Conservation (phyloP, 495 filamentous ascomycete genomes). For the Penicillium macrosclerotiorum region DNA sequence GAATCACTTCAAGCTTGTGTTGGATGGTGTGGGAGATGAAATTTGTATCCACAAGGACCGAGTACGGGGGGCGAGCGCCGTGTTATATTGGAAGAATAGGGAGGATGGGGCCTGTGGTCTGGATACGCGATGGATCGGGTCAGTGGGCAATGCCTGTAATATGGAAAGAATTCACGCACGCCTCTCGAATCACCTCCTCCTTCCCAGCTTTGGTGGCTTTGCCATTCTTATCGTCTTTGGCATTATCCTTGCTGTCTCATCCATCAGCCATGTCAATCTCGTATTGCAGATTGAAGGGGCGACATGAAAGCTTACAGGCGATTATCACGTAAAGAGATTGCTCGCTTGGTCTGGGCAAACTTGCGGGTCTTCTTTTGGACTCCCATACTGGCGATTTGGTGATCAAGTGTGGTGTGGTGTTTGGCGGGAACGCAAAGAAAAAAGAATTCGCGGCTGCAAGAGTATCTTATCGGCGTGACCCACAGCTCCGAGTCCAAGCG, state of each 20-base stretch:
- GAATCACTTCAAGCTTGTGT: constrained; percentile 81
- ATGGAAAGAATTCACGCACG: constrained; percentile 17
- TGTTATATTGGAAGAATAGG: constrained; percentile 95
- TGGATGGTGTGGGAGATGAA: constrained; percentile 91
- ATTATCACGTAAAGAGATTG: constrained; percentile 23
- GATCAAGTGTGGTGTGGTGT: too few species aligned
- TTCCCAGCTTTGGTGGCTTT: constrained; percentile 27
- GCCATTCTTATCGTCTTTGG: constrained; percentile 54
- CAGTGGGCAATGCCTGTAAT: not conserved
- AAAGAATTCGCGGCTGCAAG: too few species aligned
- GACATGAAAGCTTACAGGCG: constrained; percentile 18
- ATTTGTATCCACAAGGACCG: constrained; percentile 84
- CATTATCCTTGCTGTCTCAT: constrained; percentile 61
- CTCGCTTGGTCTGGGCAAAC: constrained; percentile 49
- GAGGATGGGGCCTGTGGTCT: constrained; percentile 72
- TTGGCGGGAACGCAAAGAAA: too few species aligned
- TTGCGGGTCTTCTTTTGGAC: constrained; percentile 63
- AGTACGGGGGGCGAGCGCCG: constrained; percentile 88
- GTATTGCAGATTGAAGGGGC: not conserved
- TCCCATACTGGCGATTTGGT: constrained; percentile 57
- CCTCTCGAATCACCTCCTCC: constrained; percentile 35
- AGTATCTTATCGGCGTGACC: too few species aligned
- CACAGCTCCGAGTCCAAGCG: too few species aligned
- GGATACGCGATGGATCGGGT: not conserved
- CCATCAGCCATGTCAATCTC: constrained; percentile 51